Evolutionary conservation across 2,329 filamentous ascomycete species (phyloP).

Genomic region (Eutypella sp.): DNA sequence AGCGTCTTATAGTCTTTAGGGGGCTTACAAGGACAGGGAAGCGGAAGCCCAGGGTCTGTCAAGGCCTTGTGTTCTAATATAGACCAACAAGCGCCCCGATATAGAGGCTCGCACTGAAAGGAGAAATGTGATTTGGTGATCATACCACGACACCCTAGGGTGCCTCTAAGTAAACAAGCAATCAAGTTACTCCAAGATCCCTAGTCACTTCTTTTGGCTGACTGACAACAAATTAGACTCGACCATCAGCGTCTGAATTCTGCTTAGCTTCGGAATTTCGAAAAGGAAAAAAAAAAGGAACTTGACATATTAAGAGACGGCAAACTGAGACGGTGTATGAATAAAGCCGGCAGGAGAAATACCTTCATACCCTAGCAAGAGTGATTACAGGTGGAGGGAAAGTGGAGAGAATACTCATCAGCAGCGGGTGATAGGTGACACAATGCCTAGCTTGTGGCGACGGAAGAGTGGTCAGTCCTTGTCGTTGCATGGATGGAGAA

Average conservation of each 20-base stretch:
- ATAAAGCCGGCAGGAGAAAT: background rate
- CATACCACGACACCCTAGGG: constrained; percentile 18
- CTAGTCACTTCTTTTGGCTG: constrained; percentile 12
- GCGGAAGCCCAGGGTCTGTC: constrained; percentile 6
- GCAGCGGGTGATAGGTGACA: constrained; percentile 10
- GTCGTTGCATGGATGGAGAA: constrained; percentile 14
- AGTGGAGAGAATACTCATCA: background rate
- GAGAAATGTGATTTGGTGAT: constrained; percentile 14
- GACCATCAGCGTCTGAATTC: constrained; percentile 8
- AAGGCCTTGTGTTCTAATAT: constrained; percentile 20
- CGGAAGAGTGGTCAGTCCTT: constrained; percentile 12
- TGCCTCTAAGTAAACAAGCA: constrained; percentile 11
- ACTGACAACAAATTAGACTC: constrained; percentile 10
- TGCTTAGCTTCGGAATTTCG: constrained; percentile 10
- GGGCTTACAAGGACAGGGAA: constrained; percentile 12
- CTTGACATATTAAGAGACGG: constrained; percentile 1
- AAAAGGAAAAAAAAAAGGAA: constrained; percentile 9
- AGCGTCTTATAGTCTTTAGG: constrained; percentile 14
- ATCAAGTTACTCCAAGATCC: constrained; percentile 12
- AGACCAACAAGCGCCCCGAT: constrained; percentile 20
- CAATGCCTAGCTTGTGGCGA: constrained; percentile 15
- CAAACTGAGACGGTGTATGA: background rate
- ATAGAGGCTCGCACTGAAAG: constrained; percentile 18
- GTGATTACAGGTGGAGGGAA: background rate
- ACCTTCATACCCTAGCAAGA: background rate